phyloP scores from a whole-genome alignment of 176 grass and related monocot genomes.

The Lolium perenne region DNA sequence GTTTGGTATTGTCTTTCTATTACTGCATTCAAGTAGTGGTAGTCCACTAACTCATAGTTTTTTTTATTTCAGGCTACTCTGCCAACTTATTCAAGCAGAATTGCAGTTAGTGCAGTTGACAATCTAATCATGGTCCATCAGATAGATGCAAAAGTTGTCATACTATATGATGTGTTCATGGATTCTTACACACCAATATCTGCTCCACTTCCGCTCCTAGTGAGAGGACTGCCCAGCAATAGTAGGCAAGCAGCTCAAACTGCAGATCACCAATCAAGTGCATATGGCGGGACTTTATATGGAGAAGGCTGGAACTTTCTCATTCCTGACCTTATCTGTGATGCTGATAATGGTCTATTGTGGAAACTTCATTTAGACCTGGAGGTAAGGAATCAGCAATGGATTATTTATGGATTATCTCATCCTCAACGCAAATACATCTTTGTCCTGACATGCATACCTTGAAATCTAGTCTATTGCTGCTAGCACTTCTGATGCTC shows the following conservation, averaged over 20 bases:
- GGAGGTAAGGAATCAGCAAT: constrained; percentile 59
- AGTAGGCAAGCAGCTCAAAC: constrained; percentile 60
- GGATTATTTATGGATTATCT: constrained; percentile 18
- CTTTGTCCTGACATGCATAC: constrained; percentile 23
- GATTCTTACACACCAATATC: constrained; percentile 84
- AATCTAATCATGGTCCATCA: constrained; percentile 94
- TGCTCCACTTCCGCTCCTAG: constrained; percentile 85
- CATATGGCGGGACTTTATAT: constrained; percentile 90
- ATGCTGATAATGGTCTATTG: constrained; percentile 84
- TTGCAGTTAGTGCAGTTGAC: constrained; percentile 91
- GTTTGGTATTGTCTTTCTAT: not conserved
- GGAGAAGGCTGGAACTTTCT: constrained; percentile 91
- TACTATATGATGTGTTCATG: constrained; percentile 89
- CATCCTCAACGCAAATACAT: constrained; percentile 15
- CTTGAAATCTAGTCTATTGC: constrained; percentile 74
- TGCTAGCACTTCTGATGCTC: constrained; percentile 92
- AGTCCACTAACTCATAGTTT: constrained; percentile 33
- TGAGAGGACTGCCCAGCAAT: constrained; percentile 68
- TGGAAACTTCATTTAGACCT: constrained; percentile 91
- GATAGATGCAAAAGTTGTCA: constrained; percentile 97
- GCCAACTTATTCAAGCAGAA: constrained; percentile 82
- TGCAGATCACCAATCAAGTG: constrained; percentile 63
- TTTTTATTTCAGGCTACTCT: constrained; percentile 70
- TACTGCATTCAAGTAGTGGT: not conserved
- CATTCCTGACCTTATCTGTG: constrained; percentile 84